These are phyloP conservation scores for Zoysia matrella DNA, from an alignment of 202 grass and related monocot species.

Conservation along the genomic window DNA sequence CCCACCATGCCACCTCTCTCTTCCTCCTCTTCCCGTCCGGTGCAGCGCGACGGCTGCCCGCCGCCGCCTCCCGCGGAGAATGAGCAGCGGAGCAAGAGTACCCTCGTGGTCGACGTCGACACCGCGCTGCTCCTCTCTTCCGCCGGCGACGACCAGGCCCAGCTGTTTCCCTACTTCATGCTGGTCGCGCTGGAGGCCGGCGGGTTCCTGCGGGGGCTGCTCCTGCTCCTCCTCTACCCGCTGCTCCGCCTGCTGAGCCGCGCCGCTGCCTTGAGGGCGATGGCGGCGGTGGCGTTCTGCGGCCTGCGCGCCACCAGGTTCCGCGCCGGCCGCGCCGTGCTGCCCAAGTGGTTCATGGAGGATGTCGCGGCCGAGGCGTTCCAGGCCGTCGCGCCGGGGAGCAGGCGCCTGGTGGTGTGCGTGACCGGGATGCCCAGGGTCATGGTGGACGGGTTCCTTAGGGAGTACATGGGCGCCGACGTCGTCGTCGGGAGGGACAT, in stretches of 20 bases:
- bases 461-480: slow-evolving; percentile 54
- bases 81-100: background rate
- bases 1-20: background rate
- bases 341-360: slow-evolving; percentile 80
- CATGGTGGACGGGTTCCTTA: slow-evolving; percentile 70
- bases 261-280: slow-evolving; percentile 21
- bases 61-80: background rate
- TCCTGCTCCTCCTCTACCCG: slow-evolving; percentile 64
- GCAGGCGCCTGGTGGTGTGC: slow-evolving; percentile 37
- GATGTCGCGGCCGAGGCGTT: slow-evolving; percentile 51
- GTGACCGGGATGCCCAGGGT: slow-evolving; percentile 60
- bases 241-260: background rate
- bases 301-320: slow-evolving; percentile 46
- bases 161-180: slow-evolving; percentile 88
- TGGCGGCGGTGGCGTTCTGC: slow-evolving; percentile 58
- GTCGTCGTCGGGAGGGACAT: slow-evolving; percentile 54
- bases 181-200: slow-evolving; percentile 78
- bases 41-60: slow-evolving; percentile 3
- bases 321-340: slow-evolving; percentile 52
- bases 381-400: slow-evolving; percentile 32
- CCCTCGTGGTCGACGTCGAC: slow-evolving; percentile 63
- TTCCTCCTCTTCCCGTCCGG: background rate
- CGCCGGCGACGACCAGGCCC: background rate
- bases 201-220: slow-evolving; percentile 54
- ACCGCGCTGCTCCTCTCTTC: slow-evolving; percentile 47